Evolutionary conservation across 345 rosid species (phyloP), one percentile per base, ranked within the genome.

Genomic region (Camelina laxa): DNA sequence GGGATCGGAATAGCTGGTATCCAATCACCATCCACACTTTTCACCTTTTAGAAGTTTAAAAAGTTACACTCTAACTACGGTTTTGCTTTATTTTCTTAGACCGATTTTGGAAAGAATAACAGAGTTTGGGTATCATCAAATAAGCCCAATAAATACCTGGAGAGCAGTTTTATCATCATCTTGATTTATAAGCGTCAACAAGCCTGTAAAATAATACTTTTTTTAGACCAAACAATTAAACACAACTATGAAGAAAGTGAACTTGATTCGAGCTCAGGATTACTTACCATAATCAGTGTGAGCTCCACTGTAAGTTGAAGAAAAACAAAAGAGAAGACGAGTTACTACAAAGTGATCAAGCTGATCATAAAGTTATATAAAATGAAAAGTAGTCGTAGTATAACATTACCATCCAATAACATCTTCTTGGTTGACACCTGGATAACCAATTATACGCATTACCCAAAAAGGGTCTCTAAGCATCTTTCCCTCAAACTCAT

Each of bases 381-480:
- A 45, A 50, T 0, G 30, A 39, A 51, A 36, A 39, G 5, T 16
- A 21, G 58, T 49, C 1, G 22, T 24, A 44, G 62, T 54, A 67
- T 24, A 21, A 64, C 42, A 56, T 79, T 74, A 92, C 97, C 96
- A 89, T 86, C 98, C 98, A 36, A 85, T 63, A 60, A 78, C 87
- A 77, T 87, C 80, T 68, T 82, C 79, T 4, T 74, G 66, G 60
- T 81, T 42, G 3, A 74, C 82, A 24, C 79, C 88, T 2, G 98
- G 96, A 70, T 89, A 93, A 60, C 97, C 90, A 77, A 91, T 82
- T 19, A 93, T 82, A 38, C 93, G 93, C 75, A 77, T 31, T 45
- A 87, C 88, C 96, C 98, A 93, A 85, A 91, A 93, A 24, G 98
- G 85, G 67, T 93, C 91, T 57, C 89, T 84, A 2, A 80, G 87